Percentiles rank a stretch among this genome's conserved stretches.
phyloP scores from a whole-genome alignment of 179 eudicot genomes.

The Gypsophila paniculata region DNA sequence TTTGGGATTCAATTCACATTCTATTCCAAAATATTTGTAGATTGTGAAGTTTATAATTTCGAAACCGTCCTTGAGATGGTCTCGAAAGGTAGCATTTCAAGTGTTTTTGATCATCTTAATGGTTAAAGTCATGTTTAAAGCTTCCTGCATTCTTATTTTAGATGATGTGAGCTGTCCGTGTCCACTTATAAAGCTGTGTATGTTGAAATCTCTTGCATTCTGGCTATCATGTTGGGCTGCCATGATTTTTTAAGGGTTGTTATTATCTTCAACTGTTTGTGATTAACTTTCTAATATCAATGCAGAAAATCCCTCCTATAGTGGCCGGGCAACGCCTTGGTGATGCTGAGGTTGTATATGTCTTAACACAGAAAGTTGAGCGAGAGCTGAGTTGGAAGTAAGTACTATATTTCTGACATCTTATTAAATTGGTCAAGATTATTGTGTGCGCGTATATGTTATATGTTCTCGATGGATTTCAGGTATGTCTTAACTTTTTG shows the following conservation, averaged over 20 bases:
- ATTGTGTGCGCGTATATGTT: too few species aligned
- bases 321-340: conserved; percentile 80
- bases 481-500: too few species aligned
- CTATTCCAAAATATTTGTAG: conserved; percentile 35
- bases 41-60: conserved; percentile 91
- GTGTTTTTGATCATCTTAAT: background rate
- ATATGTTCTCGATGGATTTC: too few species aligned
- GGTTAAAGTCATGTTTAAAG: background rate
- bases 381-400: conserved; percentile 91
- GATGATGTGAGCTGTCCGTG: background rate
- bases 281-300: background rate
- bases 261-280: background rate
- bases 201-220: background rate
- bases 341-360: conserved; percentile 89
- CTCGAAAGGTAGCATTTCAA: conserved; percentile 61
- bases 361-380: conserved; percentile 80
- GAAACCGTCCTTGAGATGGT: conserved; percentile 98
- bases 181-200: background rate
- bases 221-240: background rate
- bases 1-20: background rate
- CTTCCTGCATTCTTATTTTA: background rate
- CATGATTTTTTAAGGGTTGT: background rate
- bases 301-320: conserved; percentile 78
- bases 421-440: background rate
- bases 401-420: conserved; percentile 26